A percentile compares a stretch with the other conserved stretches of the same genome.
Evolutionary conservation across 192 early-diverging fungal genomes (phyloP).

Genomic region (Podila epigama): DNA sequence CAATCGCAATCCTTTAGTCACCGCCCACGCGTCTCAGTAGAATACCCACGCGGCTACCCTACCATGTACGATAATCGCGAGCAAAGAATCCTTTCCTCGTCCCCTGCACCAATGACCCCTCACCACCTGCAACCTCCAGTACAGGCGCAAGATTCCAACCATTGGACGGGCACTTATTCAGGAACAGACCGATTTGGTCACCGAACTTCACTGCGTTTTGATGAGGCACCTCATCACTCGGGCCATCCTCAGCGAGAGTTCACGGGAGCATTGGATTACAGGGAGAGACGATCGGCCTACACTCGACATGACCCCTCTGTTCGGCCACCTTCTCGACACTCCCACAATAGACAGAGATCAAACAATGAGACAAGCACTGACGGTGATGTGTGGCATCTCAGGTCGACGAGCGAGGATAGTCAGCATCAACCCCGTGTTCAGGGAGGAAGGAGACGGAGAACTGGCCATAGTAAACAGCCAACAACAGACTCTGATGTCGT

Average conservation of each 20-base stretch:
- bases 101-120: neutral
- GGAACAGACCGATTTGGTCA: neutral
- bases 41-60: neutral
- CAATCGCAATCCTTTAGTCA: too few species aligned
- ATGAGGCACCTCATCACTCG: neutral
- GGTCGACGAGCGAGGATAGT: neutral
- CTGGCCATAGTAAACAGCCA: neutral
- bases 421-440: neutral
- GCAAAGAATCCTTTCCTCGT: neutral
- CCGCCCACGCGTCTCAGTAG: neutral
- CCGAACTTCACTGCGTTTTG: conserved; percentile 6
- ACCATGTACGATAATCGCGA: neutral
- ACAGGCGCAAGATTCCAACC: neutral
- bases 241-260: neutral
- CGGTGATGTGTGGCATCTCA: neutral
- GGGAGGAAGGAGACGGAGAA: too few species aligned
- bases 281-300: neutral
- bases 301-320: neutral
- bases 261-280: neutral
- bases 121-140: neutral
- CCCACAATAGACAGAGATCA: neutral
- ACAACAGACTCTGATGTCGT: neutral
- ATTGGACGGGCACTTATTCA: too few species aligned
- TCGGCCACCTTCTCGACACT: neutral
- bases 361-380: neutral